Base-by-base conservation (phyloP, 768 basidiomycete genomes). In the Macrolepiota albuminosa region DNA sequence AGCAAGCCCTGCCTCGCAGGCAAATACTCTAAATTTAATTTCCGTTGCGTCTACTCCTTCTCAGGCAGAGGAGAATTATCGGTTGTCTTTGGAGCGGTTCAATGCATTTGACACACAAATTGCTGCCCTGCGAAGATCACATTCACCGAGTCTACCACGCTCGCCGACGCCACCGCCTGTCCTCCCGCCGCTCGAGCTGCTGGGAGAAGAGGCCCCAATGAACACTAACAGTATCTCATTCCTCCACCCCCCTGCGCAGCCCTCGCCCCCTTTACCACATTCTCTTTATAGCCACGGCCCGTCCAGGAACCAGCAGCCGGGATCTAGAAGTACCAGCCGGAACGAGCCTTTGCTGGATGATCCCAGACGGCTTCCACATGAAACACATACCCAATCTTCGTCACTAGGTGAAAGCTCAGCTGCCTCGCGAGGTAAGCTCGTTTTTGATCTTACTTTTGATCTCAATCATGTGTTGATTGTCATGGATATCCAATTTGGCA, bases 101-200 rank as follows among this genome's bases (percentile, higher is more conserved):
- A 79, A 76, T 69, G 75, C 76, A 33, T 84, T 84, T 60, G 81
- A 85, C 65, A 75, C 73, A 55, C 76, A 84, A 53, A 84, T 83
- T 48, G 76, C 79, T 61, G 75, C 75, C 21, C 68, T 84, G 61
- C 77, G 81, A 31, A 74, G 71, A 57, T 78, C 76, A 39, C 71
- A 72, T 51, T 68, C 72, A 14, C 68, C 70, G 9, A 53, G 46
- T 29, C 52, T 63, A 0, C 60, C 70, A 29, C 68, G 69, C 9
- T 63, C 68, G 3, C 62, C 67, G 16, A 68, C 74, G 1, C 69
- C 73, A 29, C 74, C 73, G 24, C 73, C 71, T 36, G 72, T 71
- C 0, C 64, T 77, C 45, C 75, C 76, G 1, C 76, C 76, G 13
- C 71, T 77, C 36, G 65, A 67, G n/a, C 65, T 74, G 10, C 61